Percentiles rank a stretch among this genome's conserved stretches.
These are phyloP conservation scores for Saussurea involucrata DNA, from an alignment of 129 eudicot genomes.

Conservation along the genomic window DNA sequence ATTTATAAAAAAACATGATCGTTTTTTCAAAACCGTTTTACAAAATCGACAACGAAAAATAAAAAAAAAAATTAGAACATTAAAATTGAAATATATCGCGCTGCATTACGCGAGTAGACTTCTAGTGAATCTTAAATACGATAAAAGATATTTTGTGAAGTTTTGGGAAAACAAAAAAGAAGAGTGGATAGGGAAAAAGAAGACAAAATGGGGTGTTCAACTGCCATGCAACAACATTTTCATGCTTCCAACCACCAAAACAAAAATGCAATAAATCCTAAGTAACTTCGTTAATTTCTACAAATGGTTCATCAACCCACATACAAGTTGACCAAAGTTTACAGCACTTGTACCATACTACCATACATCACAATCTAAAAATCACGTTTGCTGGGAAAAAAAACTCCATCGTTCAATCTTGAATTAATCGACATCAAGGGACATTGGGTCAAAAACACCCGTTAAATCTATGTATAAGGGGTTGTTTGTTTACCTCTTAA, in stretches of 20 bases:
- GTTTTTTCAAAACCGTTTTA: too few relatives aligned
- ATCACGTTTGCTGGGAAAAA: background rate
- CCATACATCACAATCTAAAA: background rate
- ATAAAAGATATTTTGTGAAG: background rate
- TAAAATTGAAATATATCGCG: too few relatives aligned
- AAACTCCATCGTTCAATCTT: background rate
- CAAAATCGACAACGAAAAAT: too few relatives aligned
- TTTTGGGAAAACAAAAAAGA: background rate
- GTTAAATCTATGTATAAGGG: background rate
- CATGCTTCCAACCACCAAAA: conserved; percentile 25
- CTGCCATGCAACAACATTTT: conserved; percentile 29
- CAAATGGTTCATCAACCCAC: conserved; percentile 32
- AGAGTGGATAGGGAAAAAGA: background rate
- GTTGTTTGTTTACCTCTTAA: too few relatives aligned
- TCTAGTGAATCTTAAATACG: background rate
- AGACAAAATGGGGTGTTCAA: conserved; percentile 17
- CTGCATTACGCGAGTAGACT: too few relatives aligned
- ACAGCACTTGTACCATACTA: conserved; percentile 8
- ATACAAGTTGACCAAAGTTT: conserved; percentile 25
- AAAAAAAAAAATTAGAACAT: too few relatives aligned
- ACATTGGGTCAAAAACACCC: background rate
- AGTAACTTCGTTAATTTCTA: conserved; percentile 2
- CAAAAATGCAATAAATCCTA: background rate
- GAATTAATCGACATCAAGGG: background rate
- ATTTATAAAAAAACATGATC: too few relatives aligned